These are phyloP conservation scores for Mycena crocata DNA, from an alignment of 768 basidiomycete species.

Conservation along the genomic window DNA sequence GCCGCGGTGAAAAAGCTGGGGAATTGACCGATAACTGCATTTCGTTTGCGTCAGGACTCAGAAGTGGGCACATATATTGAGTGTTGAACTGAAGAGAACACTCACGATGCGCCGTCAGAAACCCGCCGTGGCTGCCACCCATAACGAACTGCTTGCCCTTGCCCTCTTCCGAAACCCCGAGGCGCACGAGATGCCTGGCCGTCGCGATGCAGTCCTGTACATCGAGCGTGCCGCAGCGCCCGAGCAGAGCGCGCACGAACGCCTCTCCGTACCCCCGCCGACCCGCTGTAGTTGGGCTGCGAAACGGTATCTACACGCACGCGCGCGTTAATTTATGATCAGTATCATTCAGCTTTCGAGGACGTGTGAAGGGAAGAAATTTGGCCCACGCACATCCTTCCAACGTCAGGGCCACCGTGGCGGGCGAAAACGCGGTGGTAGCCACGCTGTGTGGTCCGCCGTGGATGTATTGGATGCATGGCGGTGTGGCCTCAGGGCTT, in stretches of 20 bases:
- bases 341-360: too few relatives aligned
- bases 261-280: slow-evolving; percentile 73
- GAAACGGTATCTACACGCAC: slow-evolving; percentile 64
- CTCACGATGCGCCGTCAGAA: slow-evolving; percentile 69
- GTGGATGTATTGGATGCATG: slow-evolving; percentile 67
- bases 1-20: slow-evolving; percentile 73
- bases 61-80: too few relatives aligned
- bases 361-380: slow-evolving; percentile 2
- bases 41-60: not conserved
- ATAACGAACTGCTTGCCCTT: slow-evolving; percentile 64
- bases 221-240: slow-evolving; percentile 72
- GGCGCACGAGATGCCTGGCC: slow-evolving; percentile 59
- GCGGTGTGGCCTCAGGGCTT: slow-evolving; percentile 40
- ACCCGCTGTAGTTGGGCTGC: slow-evolving; percentile 75
- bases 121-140: slow-evolving; percentile 82
- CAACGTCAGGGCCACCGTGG: slow-evolving; percentile 57
- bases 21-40: slow-evolving; percentile 69
- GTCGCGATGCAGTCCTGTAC: slow-evolving; percentile 73
- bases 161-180: slow-evolving; percentile 61
- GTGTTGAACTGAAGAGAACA: slow-evolving; percentile 19
- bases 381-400: slow-evolving; percentile 70
- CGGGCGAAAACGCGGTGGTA: slow-evolving; percentile 60
- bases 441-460: slow-evolving; percentile 71
- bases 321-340: not conserved
- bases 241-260: slow-evolving; percentile 65